Base-by-base conservation (phyloP, 2,329 filamentous ascomycete genomes). In the Sclerotinia trifoliorum region DNA sequence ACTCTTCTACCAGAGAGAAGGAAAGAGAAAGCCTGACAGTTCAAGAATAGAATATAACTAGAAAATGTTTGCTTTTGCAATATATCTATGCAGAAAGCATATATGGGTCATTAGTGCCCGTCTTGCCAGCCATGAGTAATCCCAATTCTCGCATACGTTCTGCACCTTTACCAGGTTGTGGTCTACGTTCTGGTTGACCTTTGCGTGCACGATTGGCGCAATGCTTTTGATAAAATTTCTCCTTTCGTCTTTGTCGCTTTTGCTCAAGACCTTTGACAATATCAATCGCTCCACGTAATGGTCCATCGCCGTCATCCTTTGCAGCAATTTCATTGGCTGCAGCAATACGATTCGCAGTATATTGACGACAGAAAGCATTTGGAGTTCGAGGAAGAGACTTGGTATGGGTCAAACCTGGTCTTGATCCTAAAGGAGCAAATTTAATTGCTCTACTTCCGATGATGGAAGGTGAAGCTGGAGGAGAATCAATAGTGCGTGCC, bases 241-340 rank as follows among this genome's bases (percentile, higher is more conserved):
- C 94, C 81, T 91, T 93, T 74, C 95, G 91, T 72, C 95, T 89
- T 81, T 95, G 92, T 35, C 94, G 90, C 82, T 97, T 98, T 80
- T 92, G 90, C 81, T 99, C 95, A 1, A 99, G 86, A 11, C 95
- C 95, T 79, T 97, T 96, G 80, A 97, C 92, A 70, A 97, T 99
- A 79, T 98, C 95, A 73, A 99, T 96, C 48, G 95, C 94, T n/a
- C 93, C 93, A 71, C 95, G 91, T 13, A 92, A 86, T 71, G 95
- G 93, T 54, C 87, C 81, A 63, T 89, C 85, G 63, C 76, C 71
- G 73, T 77, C 71, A 71, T 79, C 71, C 70, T 68, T 75, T 70
- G 69, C 76, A 72, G 48, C 74, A 77, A 78, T 74, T 76, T 80
- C 78, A 68, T 81, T 79, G 66, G 71, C 78, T 71, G 65, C 80